Conservation (phyloP, 2,329 filamentous ascomycete species). For the Nemania sp. region DNA sequence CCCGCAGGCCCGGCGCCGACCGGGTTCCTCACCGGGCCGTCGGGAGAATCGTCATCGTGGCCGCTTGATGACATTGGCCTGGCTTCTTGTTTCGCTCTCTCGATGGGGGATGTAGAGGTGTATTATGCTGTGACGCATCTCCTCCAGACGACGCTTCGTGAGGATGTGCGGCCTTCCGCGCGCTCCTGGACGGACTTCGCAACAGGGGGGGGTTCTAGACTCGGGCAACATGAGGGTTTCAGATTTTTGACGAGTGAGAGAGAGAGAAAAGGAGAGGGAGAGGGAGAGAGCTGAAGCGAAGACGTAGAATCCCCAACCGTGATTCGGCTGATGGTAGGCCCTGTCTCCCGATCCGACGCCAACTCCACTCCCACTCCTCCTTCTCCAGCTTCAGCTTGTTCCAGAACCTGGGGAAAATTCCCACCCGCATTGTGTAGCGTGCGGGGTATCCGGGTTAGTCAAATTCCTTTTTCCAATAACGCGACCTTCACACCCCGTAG, state of each 20-base stretch:
- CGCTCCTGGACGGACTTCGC: slow-evolving; percentile 16
- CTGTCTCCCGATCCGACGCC: slow-evolving; percentile 25
- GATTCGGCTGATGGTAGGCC: slow-evolving; percentile 23
- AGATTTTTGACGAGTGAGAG: too few species aligned
- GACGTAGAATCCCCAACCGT: not conserved
- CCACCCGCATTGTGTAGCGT: slow-evolving; percentile 22
- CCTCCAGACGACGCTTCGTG: slow-evolving; percentile 18
- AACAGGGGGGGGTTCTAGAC: slow-evolving; percentile 9
- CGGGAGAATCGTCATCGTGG: slow-evolving; percentile 31
- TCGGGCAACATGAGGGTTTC: slow-evolving; percentile 22
- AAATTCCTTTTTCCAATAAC: not conserved
- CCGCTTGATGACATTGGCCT: slow-evolving; percentile 31
- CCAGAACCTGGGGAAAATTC: slow-evolving; percentile 28
- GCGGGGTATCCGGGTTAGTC: slow-evolving; percentile 19
- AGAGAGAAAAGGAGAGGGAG: too few species aligned
- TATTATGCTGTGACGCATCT: slow-evolving; percentile 18
- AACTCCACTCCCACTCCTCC: slow-evolving; percentile 27
- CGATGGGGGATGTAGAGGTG: slow-evolving; percentile 10
- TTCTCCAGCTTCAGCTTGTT: slow-evolving; percentile 27
- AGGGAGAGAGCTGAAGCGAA: slow-evolving; percentile 19
- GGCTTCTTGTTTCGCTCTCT: slow-evolving; percentile 21
- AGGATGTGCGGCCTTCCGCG: slow-evolving; percentile 15
- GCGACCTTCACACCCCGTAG: too few species aligned
- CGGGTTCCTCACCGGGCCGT: slow-evolving; percentile 16
- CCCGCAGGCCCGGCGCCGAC: slow-evolving; percentile 7